Base-by-base conservation (phyloP, 2,329 filamentous ascomycete species). In the Fusarium sp. region DNA sequence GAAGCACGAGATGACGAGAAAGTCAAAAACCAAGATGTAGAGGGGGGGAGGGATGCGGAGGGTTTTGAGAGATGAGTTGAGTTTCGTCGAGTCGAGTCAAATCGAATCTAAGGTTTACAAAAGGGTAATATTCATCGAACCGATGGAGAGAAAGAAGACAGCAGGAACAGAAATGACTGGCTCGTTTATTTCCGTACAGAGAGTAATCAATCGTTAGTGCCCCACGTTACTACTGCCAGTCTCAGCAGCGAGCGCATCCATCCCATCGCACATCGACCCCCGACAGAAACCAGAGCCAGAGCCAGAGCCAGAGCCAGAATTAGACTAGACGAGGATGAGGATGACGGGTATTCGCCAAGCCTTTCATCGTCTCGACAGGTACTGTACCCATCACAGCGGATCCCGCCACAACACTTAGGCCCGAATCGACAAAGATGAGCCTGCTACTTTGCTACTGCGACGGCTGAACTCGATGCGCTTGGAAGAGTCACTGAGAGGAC, bases 391-490 rank as follows among this genome's bases (percentile, higher is more conserved):
- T 73, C 60, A 46, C 60, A 67, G 71, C 71, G 70, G 71, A 73
- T 56, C 49, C 63, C 71, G 67, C 71, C 71, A 72, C 67, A 69
- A 37, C 46, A 58, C 59, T 73, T 73, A 73, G 71, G 71, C 71
- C 71, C 71, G 71, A 73, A 74, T 73, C 46, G 50, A 67, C 57
- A 57, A 58, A 63, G 70, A 73, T 70, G 60, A 64, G 50, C 33
- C 50, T 53, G 33, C 50, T 38, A 12, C 32, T 25, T 16, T 21
- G 23, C 23, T 28, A 49, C 62, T 49, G 38, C 42, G 57, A 67
- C 50, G 43, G 35, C 59, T 54, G 64, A 40, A 59, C 40, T 67
- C 28, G 64, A 67, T 73, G 70, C 58, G 71, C 57, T 58, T 60
- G 60, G 35, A 65, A 65, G 60, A 73, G 50, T 65, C 70, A 69